Evolutionary conservation across 2,329 filamentous ascomycete genomes (phyloP), one percentile per base, ranked within the genome.

Genomic region (Mollisia scopiformis): DNA sequence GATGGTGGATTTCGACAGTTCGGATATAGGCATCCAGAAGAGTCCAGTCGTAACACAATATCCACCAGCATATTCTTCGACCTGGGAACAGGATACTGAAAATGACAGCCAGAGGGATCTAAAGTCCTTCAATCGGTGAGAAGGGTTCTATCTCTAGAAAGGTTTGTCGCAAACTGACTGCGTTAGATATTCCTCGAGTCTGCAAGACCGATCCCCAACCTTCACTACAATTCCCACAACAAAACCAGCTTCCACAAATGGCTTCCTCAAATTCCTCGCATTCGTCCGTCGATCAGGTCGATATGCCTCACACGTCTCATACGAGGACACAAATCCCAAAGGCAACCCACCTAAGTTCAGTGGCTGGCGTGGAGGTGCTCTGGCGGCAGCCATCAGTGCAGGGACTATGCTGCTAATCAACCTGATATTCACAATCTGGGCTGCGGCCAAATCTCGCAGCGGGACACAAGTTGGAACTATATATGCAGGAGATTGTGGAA

Each of bases 351-450:
- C 14, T 8, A 57, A 33, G 25, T 62, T 57, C 27, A 63, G 46
- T 28, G 62, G 65, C 14, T 67, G 65, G 62, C 54, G 65, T n/a
- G 62, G 61, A 47, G 65, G 65, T 19, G 25, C 46, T 19, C 37
- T 65, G 23, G 54, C 59, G 28, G 62, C 61, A 3, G 56, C 57
- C 25, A 55, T 33, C 4, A 55, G 54, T 23, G 53, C 61, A 21
- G 62, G 60, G 3, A 31, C 49, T 21, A 55, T 66, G 1, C 62
- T 69, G 10, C 21, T 62, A 6, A 46, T 66, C 19, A 65, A 67
- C 43, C 11, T 66, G 28, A 43, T 62, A 10, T 69, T 69, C 37
- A 63, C 62, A 4, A 67, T 67, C 16, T 64, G 60, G 58, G 64
- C 59, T 11, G 62, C 54, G 8, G 58, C 49, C 7, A 59, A 35